Evolutionary conservation across 768 basidiomycete genomes (phyloP).

Genomic region (Leucocoprinus leucothites): DNA sequence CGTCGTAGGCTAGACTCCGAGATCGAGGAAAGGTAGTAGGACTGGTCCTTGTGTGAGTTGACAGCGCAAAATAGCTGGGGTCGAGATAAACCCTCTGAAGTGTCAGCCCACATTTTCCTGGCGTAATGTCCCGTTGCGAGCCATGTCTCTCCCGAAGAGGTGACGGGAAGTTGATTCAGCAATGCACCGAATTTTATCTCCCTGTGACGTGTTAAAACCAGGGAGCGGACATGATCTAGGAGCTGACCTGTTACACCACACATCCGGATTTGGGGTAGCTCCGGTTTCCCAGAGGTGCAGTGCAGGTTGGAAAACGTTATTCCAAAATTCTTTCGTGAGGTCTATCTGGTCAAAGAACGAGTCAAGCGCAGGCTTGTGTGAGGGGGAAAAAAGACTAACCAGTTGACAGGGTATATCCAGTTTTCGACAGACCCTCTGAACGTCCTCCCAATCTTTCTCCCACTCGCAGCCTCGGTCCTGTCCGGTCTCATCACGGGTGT

Average conservation of each 20-base stretch:
- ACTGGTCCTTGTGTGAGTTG: slow-evolving; percentile 82
- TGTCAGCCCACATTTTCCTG: slow-evolving; percentile 50
- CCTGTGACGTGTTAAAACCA: slow-evolving; percentile 33
- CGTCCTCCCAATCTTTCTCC: slow-evolving; percentile 95
- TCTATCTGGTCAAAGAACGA: slow-evolving; percentile 57
- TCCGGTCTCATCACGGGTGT: slow-evolving; percentile 77
- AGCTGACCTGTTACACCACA: slow-evolving; percentile 81
- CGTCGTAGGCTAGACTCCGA: slow-evolving; percentile 58
- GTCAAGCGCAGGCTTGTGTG: background rate
- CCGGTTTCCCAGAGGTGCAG: slow-evolving; percentile 75
- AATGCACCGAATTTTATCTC: slow-evolving; percentile 92
- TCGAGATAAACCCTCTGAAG: slow-evolving; percentile 23
- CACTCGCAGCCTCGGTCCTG: slow-evolving; percentile 88
- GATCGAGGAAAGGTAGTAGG: slow-evolving; percentile 85
- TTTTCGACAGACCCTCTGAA: slow-evolving; percentile 71
- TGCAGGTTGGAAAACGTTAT: slow-evolving; percentile 84
- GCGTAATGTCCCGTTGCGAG: slow-evolving; percentile 91
- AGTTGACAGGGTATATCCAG: slow-evolving; percentile 73
- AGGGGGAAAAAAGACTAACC: slow-evolving; percentile 37
- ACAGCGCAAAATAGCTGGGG: slow-evolving; percentile 50
- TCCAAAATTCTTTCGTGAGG: slow-evolving; percentile 90
- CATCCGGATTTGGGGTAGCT: slow-evolving; percentile 88
- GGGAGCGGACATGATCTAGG: background rate
- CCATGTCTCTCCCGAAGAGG: slow-evolving; percentile 43
- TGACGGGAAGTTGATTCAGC: slow-evolving; percentile 52